Evolutionary conservation across 768 basidiomycete genomes (phyloP), one percentile per base, ranked within the genome.

Genomic region (Candolleomyces eurysporus): DNA sequence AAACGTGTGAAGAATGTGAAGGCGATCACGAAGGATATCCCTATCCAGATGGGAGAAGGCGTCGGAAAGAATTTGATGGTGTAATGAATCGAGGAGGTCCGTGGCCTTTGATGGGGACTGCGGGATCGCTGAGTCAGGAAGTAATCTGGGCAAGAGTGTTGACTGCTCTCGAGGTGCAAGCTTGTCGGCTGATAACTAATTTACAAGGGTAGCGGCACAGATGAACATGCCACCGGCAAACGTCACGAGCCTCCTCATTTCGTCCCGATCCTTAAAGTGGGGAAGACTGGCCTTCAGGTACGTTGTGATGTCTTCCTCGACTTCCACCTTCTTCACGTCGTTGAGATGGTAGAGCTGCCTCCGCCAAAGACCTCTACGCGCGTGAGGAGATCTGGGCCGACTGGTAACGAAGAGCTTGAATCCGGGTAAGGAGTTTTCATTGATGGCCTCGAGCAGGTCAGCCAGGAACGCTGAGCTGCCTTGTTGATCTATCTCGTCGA

Each of bases 331-430:
- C 0, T n/a, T 31, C 22, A 65, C 66, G 3, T 67, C 22, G 19
- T 65, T 22, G n/a, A 67, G 64, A 48, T 53, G 61, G 36, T 60
- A 67, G 6, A 58, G n/a, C n/a, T 49, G 11, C 57, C 62, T 61
- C 8, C 13, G 9, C 22, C 52, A 8, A 64, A 49, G 13, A 52
- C 42, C 5, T 63, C 16, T 10, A 59, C 9, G 9, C 40, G 59
- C 10, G 5, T n/a, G 32, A 56, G 58, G 13, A 67, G 58, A 22
- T 16, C 36, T 9, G 39, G 62, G 49, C 5, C 63, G 63, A 61
- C 65, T 66, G 8, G 63, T 66, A 26, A 62, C 45, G 17, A 65
- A 55, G 57, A 65, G 63, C 55, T 65, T 65, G 61, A 65, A 62
- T 30, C 61, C 61, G 2, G 26, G 50, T 19, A 63, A n/a, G 22